Evolutionary conservation across 2,329 filamentous ascomycete genomes (phyloP).

Genomic region (Aspergillus aculeatinus): DNA sequence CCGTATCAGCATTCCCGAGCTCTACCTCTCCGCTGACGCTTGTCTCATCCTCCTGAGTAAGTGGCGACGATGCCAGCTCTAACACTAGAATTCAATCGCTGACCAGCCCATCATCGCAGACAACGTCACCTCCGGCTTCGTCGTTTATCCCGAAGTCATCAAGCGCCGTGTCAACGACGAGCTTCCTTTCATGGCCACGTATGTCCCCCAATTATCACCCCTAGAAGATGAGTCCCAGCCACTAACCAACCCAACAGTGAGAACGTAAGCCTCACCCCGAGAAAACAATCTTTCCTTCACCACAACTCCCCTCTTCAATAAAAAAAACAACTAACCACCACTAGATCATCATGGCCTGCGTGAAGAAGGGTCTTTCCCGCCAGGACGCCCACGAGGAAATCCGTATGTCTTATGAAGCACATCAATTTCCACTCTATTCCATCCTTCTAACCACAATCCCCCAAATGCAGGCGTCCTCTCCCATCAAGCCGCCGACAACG

Average conservation of each 20-base stretch:
- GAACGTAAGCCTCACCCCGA: constrained; percentile 25
- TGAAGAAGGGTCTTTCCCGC: constrained; percentile 66
- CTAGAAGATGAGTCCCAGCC: not conserved
- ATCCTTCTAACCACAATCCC: constrained; percentile 15
- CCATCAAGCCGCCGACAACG: constrained; percentile 69
- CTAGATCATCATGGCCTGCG: constrained; percentile 73
- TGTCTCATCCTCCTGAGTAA: constrained; percentile 42
- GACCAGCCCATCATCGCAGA: constrained; percentile 44
- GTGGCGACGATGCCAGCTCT: constrained; percentile 10
- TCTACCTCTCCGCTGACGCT: constrained; percentile 67
- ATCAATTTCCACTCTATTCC: not conserved
- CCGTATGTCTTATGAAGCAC: constrained; percentile 41
- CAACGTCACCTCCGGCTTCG: constrained; percentile 67
- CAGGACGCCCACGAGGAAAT: constrained; percentile 89
- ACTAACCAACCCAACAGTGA: constrained; percentile 30
- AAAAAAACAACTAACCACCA: constrained; percentile 19
- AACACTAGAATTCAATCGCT: not conserved
- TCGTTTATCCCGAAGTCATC: constrained; percentile 78
- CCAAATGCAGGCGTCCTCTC: constrained; percentile 59
- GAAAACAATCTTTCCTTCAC: not conserved
- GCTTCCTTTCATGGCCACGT: constrained; percentile 82
- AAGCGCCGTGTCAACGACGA: constrained; percentile 67
- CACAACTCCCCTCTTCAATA: not conserved
- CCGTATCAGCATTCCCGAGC: constrained; percentile 58
- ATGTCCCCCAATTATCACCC: constrained; percentile 30